Evolutionary conservation across 331 rosid species (phyloP), one percentile per base, ranked within the genome.

Genomic region (Malus hybrid): DNA sequence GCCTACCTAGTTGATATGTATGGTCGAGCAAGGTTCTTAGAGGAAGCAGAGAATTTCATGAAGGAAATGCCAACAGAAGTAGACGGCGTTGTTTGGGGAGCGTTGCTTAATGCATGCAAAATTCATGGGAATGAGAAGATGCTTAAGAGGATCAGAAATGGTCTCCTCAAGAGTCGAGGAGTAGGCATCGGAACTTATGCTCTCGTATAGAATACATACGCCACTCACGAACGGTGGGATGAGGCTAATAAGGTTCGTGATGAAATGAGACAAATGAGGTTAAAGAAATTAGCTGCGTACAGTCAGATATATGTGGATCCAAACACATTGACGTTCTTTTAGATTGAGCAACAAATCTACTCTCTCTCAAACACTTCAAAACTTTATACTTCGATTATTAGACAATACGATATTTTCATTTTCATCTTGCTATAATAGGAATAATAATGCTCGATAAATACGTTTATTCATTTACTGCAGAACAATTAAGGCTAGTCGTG

Each of bases 1-100:
- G 86, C 89, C n/a, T 86, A 90, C 77, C 50, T 91, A 80, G 82
- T 88, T 1, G 96, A 88, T 68, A 85, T 89, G 93, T 91, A 86
- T 70, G 98, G 92, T 78, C 78, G 89, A 29, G 92, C 93, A 6
- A 91, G 93, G 73, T 73, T 83, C 7, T 79, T 93, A 48, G 90
- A 80, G 73, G 94, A 86, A 53, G 97, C 91, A 19, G 88, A 84
- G 83, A 78, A 72, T 46, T 88, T 93, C 78, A 81, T 93, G 24
- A 79, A 55, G 66, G 77, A 83, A 74, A 88, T 89, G 93, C 96
- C 87, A 24, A 63, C 84, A 52, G 84, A 87, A 84, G 91, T 87
- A 6, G 90, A 88, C 30, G 77, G 83, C 14, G 81, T 88, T 29
- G 78, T 30, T 30, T 30, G 33, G 33, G 4, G 33, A 30, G 33